Evolutionary conservation across 306 rosid species (phyloP).

Genomic region (Luffa acutangula): DNA sequence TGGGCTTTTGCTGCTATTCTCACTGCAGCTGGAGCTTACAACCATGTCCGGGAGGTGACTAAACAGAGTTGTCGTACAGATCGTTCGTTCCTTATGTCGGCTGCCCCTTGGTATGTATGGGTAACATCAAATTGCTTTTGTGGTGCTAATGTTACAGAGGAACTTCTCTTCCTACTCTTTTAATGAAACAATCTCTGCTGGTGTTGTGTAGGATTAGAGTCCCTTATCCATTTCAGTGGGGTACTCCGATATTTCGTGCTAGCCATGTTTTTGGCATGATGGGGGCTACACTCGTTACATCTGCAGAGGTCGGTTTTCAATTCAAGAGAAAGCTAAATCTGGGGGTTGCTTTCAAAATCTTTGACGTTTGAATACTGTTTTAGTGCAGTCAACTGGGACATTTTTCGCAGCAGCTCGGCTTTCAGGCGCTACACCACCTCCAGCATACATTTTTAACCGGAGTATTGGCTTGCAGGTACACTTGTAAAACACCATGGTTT

Average conservation of each 20-base stretch:
- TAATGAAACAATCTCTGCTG: background rate
- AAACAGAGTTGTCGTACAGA: constrained; percentile 69
- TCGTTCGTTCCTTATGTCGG: constrained; percentile 48
- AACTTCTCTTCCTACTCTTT: background rate
- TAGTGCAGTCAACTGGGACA: constrained; percentile 76
- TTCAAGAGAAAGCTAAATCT: background rate
- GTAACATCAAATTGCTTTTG: background rate
- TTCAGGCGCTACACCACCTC: constrained; percentile 98
- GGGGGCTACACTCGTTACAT: constrained; percentile 87
- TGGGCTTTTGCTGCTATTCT: constrained; percentile 92
- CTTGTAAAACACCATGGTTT: background rate
- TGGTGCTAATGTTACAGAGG: background rate
- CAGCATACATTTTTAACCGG: constrained; percentile 63
- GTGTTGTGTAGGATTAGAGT: constrained; percentile 50
- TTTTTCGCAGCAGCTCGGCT: constrained; percentile 85
- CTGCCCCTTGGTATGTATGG: constrained; percentile 68
- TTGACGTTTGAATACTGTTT: constrained; percentile 2
- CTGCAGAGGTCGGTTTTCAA: constrained; percentile 61
- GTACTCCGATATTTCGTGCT: constrained; percentile 87
- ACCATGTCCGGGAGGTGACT: constrained; percentile 36
- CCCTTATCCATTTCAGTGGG: constrained; percentile 97
- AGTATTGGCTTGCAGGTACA: constrained; percentile 82
- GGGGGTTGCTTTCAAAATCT: background rate
- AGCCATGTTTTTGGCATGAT: constrained; percentile 93
- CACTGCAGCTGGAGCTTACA: constrained; percentile 76